These are phyloP conservation scores for Aspergillus avenaceus DNA, from an alignment of 495 filamentous ascomycete species.

Conservation along the genomic window DNA sequence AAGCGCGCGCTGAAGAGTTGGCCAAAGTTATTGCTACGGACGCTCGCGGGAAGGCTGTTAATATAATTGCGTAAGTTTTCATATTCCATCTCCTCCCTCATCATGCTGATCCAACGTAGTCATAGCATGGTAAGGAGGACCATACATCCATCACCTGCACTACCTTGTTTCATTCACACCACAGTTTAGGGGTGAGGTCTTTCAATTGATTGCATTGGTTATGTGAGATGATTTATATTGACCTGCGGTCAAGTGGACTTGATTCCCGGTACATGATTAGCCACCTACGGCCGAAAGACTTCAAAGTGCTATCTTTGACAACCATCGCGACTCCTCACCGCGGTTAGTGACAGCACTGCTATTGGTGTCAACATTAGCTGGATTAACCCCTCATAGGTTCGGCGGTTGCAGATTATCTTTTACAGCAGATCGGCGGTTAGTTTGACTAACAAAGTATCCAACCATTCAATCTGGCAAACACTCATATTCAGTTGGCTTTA, in stretches of 20 bases:
- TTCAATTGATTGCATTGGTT: not conserved
- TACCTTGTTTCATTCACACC: conserved; percentile 9
- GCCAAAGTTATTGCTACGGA: conserved; percentile 59
- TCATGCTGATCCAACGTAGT: conserved; percentile 30
- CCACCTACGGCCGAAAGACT: conserved; percentile 61
- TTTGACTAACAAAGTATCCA: not conserved
- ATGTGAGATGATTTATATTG: conserved; percentile 12
- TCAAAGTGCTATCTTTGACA: conserved; percentile 74
- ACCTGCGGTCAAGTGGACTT: conserved; percentile 58
- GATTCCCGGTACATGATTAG: conserved; percentile 94
- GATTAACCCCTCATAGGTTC: conserved; percentile 45
- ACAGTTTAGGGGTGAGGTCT: conserved; percentile 41
- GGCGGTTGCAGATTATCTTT: conserved; percentile 78
- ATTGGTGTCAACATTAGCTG: not conserved
- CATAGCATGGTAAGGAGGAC: conserved; percentile 70
- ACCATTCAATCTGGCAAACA: too few species aligned
- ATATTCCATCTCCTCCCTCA: not conserved
- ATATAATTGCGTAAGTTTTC: conserved; percentile 77
- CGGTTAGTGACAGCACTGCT: conserved; percentile 36
- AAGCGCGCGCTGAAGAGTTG: conserved; percentile 66
- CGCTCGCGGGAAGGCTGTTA: conserved; percentile 70
- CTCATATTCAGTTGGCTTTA: not conserved
- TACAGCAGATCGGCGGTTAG: conserved; percentile 61
- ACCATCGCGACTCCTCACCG: conserved; percentile 88
- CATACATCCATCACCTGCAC: too few species aligned